Base-by-base conservation (phyloP, 2,329 filamentous ascomycete genomes). In the Claviceps monticola region DNA sequence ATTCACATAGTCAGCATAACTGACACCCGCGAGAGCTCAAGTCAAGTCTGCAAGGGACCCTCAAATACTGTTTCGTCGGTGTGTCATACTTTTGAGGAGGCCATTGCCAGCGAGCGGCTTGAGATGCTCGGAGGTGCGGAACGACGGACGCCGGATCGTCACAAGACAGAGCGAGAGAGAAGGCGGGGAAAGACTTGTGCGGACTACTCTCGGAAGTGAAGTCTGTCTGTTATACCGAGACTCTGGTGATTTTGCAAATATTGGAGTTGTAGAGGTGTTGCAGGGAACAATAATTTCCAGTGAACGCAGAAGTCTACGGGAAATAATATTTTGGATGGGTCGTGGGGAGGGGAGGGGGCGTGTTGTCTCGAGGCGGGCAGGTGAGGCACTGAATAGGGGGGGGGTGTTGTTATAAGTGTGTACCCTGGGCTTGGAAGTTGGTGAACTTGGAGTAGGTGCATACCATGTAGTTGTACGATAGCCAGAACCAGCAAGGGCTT, bases 81-180 rank as follows among this genome's bases (percentile, higher is more conserved):
- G 56, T 50, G 48, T 61, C 63, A 62, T 79, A 80, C 78, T 73
- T 79, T 80, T 65, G 77, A 80, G 64, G 76, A 80, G 66, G 78
- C 76, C 78, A 80, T 80, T 72, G 70, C 70, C 68, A 64, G 65
- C 64, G 60, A 64, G 65, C 64, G 60, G 63, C 57, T 63, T 64
- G 59, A 58, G 56, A 61, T 62, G 64, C 60, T 65, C 64, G 60
- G 54, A 57, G 59, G 57, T 59, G 62, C 59, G 61, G 64, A 59
- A 60, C 60, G 63, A 62, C 60, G 57, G 59, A 52, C 55, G 61
- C 57, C 60, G 59, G 58, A 63, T 61, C 59, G 63, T 61, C 62
- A 59, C 62, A 54, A 58, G 55, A 55, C 60, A 55, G 54, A 54
- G 54, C 56, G 50, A 53, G 56, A n/a, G 8, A 11, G 39, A 7